phyloP scores from a whole-genome alignment of 1,139 yeast species.

The Kodamaea sp. region DNA sequence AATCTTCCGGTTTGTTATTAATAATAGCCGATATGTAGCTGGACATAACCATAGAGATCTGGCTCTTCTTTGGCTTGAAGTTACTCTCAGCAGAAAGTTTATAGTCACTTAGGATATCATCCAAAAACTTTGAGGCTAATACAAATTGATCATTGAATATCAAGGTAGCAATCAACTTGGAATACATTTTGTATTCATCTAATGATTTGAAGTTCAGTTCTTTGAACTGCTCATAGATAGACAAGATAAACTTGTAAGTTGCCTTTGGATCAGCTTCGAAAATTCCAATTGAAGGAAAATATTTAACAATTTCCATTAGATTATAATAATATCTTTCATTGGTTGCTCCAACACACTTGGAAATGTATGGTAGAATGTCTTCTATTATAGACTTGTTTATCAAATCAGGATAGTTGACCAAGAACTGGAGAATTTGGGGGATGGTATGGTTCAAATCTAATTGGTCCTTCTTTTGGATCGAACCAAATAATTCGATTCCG shows the following conservation, averaged over 20 bases:
- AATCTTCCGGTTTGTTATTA: conserved; percentile 15
- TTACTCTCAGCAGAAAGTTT: conserved; percentile 19
- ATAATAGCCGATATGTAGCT: conserved; percentile 31
- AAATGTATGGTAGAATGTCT: conserved; percentile 15
- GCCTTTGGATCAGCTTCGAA: conserved; percentile 17
- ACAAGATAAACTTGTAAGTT: conserved; percentile 29
- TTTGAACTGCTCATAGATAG: conserved; percentile 29
- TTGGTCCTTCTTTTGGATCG: conserved; percentile 36
- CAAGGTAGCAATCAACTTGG: conserved; percentile 51
- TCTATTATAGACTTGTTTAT: conserved; percentile 23
- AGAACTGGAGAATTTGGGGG: conserved; percentile 28
- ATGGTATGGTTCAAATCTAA: conserved; percentile 28
- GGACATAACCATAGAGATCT: conserved; percentile 35
- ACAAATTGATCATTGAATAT: conserved; percentile 49
- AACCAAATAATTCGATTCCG: conserved; percentile 57
- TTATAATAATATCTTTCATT: conserved; percentile 8
- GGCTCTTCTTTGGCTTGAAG: conserved; percentile 21
- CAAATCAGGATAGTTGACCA: conserved; percentile 31
- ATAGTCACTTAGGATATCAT: conserved; percentile 39
- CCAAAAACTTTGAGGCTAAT: conserved; percentile 58
- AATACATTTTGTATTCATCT: conserved; percentile 50
- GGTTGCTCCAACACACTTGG: background rate
- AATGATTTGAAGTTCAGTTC: conserved; percentile 4
- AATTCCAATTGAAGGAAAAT: conserved; percentile 20
- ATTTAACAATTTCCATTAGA: conserved; percentile 26